Evolutionary conservation across 345 rosid genomes (phyloP).

Genomic region (Gossypium thurberi): DNA sequence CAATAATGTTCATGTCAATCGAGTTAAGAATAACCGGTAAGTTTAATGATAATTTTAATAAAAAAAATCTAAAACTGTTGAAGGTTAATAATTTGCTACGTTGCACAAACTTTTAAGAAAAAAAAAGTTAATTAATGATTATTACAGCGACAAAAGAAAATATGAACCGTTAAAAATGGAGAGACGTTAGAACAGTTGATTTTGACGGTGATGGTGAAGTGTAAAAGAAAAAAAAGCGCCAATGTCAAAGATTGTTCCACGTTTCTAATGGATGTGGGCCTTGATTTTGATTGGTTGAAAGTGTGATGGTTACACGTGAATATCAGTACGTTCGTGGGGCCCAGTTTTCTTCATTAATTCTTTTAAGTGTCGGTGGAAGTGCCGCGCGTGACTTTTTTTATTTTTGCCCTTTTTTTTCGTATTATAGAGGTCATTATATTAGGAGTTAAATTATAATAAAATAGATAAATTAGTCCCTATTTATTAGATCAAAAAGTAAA

Average conservation of each 20-base stretch:
- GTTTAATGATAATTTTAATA: not conserved
- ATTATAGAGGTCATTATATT: not conserved
- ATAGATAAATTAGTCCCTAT: no score
- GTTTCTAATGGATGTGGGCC: not conserved
- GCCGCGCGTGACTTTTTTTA: not conserved
- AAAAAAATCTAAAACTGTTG: not conserved
- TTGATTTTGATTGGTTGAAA: not conserved
- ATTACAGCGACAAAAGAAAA: not conserved
- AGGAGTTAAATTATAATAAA: no score
- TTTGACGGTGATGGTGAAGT: not conserved
- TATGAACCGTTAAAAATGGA: not conserved
- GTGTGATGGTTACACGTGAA: not conserved
- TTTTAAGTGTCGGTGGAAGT: constrained; percentile 3
- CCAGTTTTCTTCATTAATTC: not conserved
- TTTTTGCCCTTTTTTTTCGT: not conserved
- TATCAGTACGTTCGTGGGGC: not conserved
- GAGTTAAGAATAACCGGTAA: rapidly evolving
- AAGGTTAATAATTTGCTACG: not conserved
- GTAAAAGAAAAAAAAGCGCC: constrained; percentile 2
- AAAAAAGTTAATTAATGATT: not conserved
- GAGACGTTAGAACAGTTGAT: not conserved
- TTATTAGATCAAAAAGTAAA: no score
- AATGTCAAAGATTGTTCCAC: not conserved
- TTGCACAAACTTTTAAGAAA: not conserved
- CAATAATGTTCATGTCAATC: rapidly evolving